Base-by-base conservation (phyloP, 768 basidiomycete species). In the Mycena epipterygia region DNA sequence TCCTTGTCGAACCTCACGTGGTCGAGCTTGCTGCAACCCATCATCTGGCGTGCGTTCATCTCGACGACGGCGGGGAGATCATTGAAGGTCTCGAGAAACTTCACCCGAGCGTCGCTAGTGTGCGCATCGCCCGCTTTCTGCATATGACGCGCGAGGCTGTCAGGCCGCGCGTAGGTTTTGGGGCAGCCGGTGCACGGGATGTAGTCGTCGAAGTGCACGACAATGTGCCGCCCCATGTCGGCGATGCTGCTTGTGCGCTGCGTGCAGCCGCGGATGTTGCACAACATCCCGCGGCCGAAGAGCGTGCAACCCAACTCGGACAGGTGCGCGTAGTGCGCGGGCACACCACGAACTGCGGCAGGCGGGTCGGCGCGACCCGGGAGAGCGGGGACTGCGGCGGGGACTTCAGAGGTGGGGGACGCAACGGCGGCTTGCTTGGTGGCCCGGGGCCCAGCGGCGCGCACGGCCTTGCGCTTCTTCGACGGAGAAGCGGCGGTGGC, bases 141-240 rank as follows among this genome's bases (percentile, higher is more conserved):
- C n/a, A n/a, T n/a, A n/a, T 55, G 63, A 19, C 51, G 62, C 16
- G 25, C 12, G 27, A 30, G 25, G 21, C 21, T 17, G 63, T 64
- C 63, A 7, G 2, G 23, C 19, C 63, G 49, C 4, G 51, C 25
- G 12, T 42, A 32, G 2, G n/a, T 30, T 0, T 6, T 29, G 27
- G 63, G 51, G 23, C 63, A 64, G 5, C 63, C 63, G 5, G 11
- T 19, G 62, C 62, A 64, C 8, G 37, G 11, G 2, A 19, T 1
- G 37, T 19, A 37, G 19, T 41, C 35, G 23, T 25, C 60, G 52
- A n/a, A 62, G 29, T 68, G 67, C 5, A 12, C 8, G 9, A 37
- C 21, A 27, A 62, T 30, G 55, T 68, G 67, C 19, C 67, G 60
- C 11, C 12, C 21, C 67, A 68, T 68, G 46, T 68, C 67, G 0